Conservation (phyloP, 805 yeast genomes). For the Suhomyces xylopsoci region DNA sequence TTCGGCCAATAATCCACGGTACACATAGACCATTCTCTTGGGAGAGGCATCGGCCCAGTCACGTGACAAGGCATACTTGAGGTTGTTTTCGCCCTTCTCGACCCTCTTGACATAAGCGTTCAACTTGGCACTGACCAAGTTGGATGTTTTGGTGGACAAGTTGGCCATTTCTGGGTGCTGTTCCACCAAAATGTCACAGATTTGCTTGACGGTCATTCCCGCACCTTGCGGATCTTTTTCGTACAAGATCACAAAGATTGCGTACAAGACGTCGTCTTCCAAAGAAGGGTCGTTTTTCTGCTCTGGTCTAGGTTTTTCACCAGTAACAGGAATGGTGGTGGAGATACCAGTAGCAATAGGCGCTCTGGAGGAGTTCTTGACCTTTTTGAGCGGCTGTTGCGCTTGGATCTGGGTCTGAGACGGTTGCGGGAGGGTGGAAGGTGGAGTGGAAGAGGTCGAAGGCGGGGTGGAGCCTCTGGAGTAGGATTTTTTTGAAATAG, state of each 20-base stretch:
- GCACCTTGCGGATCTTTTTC: constrained; percentile 65
- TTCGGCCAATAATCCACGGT: constrained; percentile 72
- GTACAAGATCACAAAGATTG: constrained; percentile 68
- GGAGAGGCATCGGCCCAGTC: constrained; percentile 93
- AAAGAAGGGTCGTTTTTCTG: constrained; percentile 56
- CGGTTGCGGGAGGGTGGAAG: constrained; percentile 4
- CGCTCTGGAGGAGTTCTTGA: constrained; percentile 40
- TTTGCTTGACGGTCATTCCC: constrained; percentile 89
- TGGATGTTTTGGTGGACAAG: constrained; percentile 75
- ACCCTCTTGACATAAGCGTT: constrained; percentile 84
- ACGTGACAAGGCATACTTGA: constrained; percentile 72
- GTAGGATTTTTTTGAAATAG: constrained; percentile 13
- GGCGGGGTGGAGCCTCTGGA: constrained; percentile 34
- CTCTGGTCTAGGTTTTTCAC: constrained; percentile 65
- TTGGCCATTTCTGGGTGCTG: constrained; percentile 84
- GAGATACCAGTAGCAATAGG: constrained; percentile 71
- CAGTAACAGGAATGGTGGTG: constrained; percentile 77
- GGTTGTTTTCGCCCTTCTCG: constrained; percentile 74
- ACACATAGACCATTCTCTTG: constrained; percentile 83
- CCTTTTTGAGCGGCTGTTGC: constrained; percentile 23
- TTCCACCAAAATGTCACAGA: constrained; percentile 71
- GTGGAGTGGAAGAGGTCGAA: constrained; percentile 5
- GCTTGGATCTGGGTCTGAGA: constrained; percentile 3
- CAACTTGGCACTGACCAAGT: constrained; percentile 75
- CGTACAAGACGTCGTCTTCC: constrained; percentile 73